Evolutionary conservation across 2,329 filamentous ascomycete genomes (phyloP), one percentile per base, ranked within the genome.

Genomic region (Pyrenophora tritici-repentis): DNA sequence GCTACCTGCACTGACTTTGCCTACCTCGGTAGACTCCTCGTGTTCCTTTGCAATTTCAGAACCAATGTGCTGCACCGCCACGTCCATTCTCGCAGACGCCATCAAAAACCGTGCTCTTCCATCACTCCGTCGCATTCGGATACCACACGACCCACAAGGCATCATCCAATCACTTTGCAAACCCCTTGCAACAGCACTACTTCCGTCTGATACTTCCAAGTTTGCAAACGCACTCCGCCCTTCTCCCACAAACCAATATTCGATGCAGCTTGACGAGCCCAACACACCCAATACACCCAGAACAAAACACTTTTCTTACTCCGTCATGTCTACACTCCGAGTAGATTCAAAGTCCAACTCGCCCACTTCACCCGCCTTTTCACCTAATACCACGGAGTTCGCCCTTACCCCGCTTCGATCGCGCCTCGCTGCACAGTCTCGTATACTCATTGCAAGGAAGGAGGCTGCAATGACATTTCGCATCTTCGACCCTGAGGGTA

Each of bases 111-210:
- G 76, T 4, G 84, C 84, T 0, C 89, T 92, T 63, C 88, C 89
- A 0, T 68, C 74, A 0, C 78, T 92, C 8, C 76, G 75, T 8
- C 75, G 67, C 1, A 73, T 91, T 14, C 83, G 88, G 46, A 78
- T 84, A 0, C 89, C 87, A 1, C 84, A 84, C 50, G 89, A 92
- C 58, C 82, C 86, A 1, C 82, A 89, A 4, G 89, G 88, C 20
- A 61, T 83, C 6, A 84, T 91, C 55, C 89, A 92, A 72, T 74
- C 78, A 1, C 78, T 91, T 1, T 92, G 89, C 70, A 81, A 80
- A 36, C 88, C 88, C 0, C 75, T 80, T 3, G 81, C 82, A 24
- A 78, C 78, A 24, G 76, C 83, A 16, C 79, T 84, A 34, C 73
- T 81, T 17, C 76, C 80, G 2, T 52, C 56, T 2, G 68, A 68